A percentile compares a stretch with the other conserved stretches of the same genome.
These are phyloP conservation scores for Ceratobasidium sp. DNA, from an alignment of 1,284 basidiomycete genomes.

Conservation along the genomic window DNA sequence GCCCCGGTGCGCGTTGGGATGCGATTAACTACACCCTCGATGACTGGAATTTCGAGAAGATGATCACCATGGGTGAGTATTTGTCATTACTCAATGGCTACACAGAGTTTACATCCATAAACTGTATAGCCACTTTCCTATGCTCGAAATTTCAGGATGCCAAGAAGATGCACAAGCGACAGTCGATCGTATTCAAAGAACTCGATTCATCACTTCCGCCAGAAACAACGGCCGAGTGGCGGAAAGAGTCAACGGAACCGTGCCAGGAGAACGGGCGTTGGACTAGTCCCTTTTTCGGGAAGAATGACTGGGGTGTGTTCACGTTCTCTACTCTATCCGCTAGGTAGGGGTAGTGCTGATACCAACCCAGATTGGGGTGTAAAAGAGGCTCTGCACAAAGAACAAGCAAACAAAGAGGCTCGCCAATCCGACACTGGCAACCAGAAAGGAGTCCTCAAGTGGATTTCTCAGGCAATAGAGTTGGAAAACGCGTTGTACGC, in stretches of 20 bases:
- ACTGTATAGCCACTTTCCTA: background rate
- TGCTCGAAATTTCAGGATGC: background rate
- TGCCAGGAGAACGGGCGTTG: background rate
- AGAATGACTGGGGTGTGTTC: background rate
- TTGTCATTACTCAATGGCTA: too few species aligned
- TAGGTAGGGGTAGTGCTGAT: background rate
- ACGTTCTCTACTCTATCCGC: too few species aligned
- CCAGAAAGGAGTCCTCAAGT: too few species aligned
- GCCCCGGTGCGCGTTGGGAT: background rate
- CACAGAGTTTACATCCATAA: too few species aligned
- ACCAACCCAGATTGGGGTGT: background rate
- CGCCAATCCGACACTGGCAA: too few species aligned
- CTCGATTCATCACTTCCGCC: background rate
- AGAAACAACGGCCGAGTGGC: background rate
- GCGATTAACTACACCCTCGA: background rate
- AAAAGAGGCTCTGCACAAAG: background rate
- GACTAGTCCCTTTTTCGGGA: conserved; percentile 9
- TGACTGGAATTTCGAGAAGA: conserved; percentile 30
- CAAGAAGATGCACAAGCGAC: background rate
- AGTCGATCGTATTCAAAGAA: background rate
- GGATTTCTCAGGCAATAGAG: conserved; percentile 2
- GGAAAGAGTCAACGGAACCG: conserved; percentile 11
- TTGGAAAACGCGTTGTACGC: conserved; percentile 15
- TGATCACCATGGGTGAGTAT: background rate
- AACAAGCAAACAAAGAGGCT: too few species aligned